Base-by-base conservation (phyloP, 768 basidiomycete genomes). In the Russula sp. region DNA sequence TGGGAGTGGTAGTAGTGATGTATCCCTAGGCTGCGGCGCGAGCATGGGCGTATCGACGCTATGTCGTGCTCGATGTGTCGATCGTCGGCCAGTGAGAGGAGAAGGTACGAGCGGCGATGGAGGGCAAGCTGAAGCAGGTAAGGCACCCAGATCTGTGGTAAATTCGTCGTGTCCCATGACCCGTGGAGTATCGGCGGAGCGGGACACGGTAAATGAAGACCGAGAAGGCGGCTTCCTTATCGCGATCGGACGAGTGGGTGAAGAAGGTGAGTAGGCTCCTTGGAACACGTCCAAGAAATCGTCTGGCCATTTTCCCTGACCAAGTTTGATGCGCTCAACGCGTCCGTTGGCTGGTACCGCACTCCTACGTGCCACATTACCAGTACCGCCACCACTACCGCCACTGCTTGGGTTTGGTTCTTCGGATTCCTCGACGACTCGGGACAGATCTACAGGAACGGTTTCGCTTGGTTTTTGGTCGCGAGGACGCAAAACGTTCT, bases 291-390 rank as follows among this genome's bases (percentile, higher is more conserved):
- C 84, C 61, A 91, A 72, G 72, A 90, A 89, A 73, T 90, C 89
- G 74, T 90, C 88, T 0, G 90, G 88, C 88, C 88, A 91, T 73
- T 88, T 90, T 63, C 87, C 89, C 73, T 90, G 89, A 38, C 85
- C 84, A 38, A 90, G 81, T 60, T 84, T 80, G 66, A 90, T 78
- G 26, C 77, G 69, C 76, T 67, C 72, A 70, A 64, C 67, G 50
- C 74, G 71, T 38, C 71, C 67, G 75, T 77, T 60, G 76, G 77
- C 52, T 5, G 26, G 38, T 67, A 71, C 70, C 65, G 77, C 14
- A 67, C 61, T 64, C 70, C 71, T 28, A 68, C 68, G 66, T 65
- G 66, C 69, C 64, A 66, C 63, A 20, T 34, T n/a, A 30, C n/a
- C 24, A 22, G 6, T 24, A 26, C 28, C 2, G 52, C 26, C 64